Base-by-base conservation (phyloP, 441 rosid genomes). In the Brassica hybrid region DNA sequence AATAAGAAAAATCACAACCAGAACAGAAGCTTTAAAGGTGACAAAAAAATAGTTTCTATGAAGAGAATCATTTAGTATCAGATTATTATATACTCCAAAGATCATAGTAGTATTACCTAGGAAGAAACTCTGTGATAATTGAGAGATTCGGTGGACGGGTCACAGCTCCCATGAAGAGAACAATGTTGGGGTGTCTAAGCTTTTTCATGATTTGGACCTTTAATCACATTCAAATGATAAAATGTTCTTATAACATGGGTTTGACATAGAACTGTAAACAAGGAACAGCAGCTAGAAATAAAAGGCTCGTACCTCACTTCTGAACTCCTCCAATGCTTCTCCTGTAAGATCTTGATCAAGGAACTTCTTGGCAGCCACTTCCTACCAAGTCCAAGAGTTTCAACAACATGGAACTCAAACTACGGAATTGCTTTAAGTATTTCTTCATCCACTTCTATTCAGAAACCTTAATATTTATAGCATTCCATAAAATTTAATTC, bases 101-200 rank as follows among this genome's bases (percentile, higher is more conserved):
- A 70, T 66, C 71, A 78, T n/a, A n/a, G n/a, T 67, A 72, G 62
- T 52, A 34, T 60, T 81, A 90, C 95, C 95, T 84, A 63, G 88
- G 93, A 80, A 90, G 95, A 85, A 90, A 90, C 79, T 90, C 95
- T 16, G 95, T 87, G 32, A 90, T 75, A 74, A 90, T 90, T 43
- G 95, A 90, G 72, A 90, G 93, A 84, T 87, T 87, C 2, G 95
- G 95, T 66, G 90, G 85, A 75, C 91, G 93, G 14, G 91, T 88
- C 63, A 90, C 84, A 78, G 95, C 93, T 83, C 95, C 95, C 95
- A 90, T 90, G 84, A 88, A 90, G 77, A 90, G 95, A 82, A 90
- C 95, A 69, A 90, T 91, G 81, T 90, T 90, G 30, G 95, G 95
- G 75, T 90, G 95, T 75, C 95, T 85, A 59, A 86, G 75, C 71